phyloP scores from a whole-genome alignment of 257 asterid species.

The Solanum boliviense region DNA sequence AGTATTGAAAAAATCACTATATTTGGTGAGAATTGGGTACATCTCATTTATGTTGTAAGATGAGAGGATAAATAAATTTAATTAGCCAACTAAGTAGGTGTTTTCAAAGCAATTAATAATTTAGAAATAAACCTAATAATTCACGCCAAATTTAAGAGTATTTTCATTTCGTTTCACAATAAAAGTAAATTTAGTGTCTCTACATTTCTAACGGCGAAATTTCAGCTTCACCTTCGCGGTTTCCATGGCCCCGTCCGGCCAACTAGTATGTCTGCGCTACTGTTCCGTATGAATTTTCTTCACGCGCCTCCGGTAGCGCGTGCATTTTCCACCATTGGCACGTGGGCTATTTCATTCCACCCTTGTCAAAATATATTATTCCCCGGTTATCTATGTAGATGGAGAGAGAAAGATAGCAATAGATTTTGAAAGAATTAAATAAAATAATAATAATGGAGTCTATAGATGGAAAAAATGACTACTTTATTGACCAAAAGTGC shows the following conservation, averaged over 20 bases:
- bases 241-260: not conserved
- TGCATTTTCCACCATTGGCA: not conserved
- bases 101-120: too few relatives aligned
- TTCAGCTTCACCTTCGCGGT: not conserved
- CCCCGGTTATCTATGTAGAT: not conserved
- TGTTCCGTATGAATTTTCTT: not conserved
- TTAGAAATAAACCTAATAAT: too few relatives aligned
- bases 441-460: not conserved
- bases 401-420: not conserved
- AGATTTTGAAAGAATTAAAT: not conserved
- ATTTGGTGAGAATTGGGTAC: too few relatives aligned
- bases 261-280: not conserved
- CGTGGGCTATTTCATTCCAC: not conserved
- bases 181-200: not conserved
- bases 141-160: not conserved
- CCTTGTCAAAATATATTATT: not conserved
- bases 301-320: not conserved
- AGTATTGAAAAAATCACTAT: too few relatives aligned
- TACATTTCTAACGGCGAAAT: not conserved
- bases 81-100: not conserved
- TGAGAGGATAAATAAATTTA: too few relatives aligned
- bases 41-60: not conserved
- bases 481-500: slow-evolving; percentile 40
- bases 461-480: not conserved
- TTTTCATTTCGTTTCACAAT: fast-evolving